Evolutionary conservation across 2,329 filamentous ascomycete species (phyloP).

Genomic region (Hypomyces rosellus): DNA sequence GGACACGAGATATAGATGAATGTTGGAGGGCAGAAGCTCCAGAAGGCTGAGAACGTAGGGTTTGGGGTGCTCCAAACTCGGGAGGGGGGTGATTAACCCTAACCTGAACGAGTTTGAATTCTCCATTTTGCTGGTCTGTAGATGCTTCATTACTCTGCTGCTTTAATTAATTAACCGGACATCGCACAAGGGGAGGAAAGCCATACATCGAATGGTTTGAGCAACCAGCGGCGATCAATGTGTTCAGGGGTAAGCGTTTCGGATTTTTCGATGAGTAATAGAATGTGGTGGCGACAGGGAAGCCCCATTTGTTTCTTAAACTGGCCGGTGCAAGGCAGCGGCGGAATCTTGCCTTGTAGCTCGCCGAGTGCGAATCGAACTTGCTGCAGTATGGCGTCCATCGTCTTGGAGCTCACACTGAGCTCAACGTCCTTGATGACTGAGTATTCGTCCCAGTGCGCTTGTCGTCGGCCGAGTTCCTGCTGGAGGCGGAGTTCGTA

Average conservation of each 20-base stretch:
- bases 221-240: background rate
- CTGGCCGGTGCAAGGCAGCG: background rate
- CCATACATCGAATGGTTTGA: background rate
- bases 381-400: background rate
- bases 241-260: background rate
- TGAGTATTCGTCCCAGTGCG: background rate
- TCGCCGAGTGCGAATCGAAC: background rate
- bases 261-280: background rate
- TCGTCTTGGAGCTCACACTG: background rate
- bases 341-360: background rate
- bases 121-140: background rate
- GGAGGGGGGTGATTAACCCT: background rate
- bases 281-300: background rate
- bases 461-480: background rate
- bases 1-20: background rate
- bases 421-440: background rate
- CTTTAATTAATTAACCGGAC: background rate
- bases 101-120: background rate
- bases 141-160: background rate
- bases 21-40: background rate
- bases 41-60: background rate
- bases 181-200: too few species aligned
- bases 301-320: background rate
- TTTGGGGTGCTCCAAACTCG: background rate
- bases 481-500: background rate